Evolutionary conservation across 192 early-diverging fungal species (phyloP).

Genomic region (Umbelopsis vinacea): DNA sequence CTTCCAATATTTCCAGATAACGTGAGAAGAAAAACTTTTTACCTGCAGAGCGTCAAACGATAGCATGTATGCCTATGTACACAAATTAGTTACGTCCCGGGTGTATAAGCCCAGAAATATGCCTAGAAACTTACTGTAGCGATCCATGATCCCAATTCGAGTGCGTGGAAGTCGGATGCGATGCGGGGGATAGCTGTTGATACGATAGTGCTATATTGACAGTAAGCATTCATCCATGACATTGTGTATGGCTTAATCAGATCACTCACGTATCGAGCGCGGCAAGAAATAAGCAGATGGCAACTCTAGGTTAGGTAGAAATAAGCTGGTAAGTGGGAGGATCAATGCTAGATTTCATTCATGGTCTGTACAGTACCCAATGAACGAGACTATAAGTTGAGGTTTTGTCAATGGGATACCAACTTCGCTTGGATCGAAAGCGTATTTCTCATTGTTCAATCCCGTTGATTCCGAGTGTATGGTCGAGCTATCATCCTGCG

Average conservation of each 20-base stretch:
- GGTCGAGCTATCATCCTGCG: constrained; percentile 19
- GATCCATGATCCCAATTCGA: constrained; percentile 6
- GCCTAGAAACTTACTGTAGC: background rate
- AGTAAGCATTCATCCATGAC: background rate
- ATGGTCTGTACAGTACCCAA: background rate
- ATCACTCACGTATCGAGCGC: constrained; percentile 15
- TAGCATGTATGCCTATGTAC: constrained; percentile 73
- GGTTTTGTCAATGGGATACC: background rate
- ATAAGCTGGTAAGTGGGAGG: background rate
- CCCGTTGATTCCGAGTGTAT: background rate
- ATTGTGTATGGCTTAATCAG: too few species aligned
- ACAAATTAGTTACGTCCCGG: background rate
- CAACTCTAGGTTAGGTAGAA: background rate
- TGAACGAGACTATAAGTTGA: background rate
- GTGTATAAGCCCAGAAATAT: background rate
- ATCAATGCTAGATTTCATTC: background rate
- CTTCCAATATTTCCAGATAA: background rate
- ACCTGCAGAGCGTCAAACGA: constrained; percentile 40
- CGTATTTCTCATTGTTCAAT: background rate
- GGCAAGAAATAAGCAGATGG: constrained; percentile 10
- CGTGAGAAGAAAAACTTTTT: constrained; percentile 4
- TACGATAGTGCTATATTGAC: background rate
- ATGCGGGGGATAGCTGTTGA: constrained; percentile 13
- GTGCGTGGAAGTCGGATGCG: constrained; percentile 7
- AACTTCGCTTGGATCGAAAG: background rate